phyloP scores from a whole-genome alignment of 306 rosid genomes.

The Lablab purpureus region DNA sequence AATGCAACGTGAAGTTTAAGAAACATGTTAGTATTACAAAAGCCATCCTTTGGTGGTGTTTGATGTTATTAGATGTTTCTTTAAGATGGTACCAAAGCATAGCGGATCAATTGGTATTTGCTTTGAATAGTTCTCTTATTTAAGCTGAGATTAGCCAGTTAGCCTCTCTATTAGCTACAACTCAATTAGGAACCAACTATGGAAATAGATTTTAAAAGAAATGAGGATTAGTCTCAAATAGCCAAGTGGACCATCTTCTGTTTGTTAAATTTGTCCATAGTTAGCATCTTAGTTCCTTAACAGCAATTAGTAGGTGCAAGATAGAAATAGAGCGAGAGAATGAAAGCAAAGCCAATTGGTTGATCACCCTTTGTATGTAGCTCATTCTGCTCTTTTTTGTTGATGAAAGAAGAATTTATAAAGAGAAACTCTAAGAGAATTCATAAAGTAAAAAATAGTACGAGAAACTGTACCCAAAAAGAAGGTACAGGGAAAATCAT shows the following conservation, averaged over 20 bases:
- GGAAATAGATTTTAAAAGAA: background rate
- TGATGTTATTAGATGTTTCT: background rate
- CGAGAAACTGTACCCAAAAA: background rate
- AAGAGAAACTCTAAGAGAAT: background rate
- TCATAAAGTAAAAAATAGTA: background rate
- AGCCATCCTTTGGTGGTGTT: background rate
- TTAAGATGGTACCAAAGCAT: background rate
- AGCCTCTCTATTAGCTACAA: background rate
- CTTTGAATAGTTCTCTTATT: background rate
- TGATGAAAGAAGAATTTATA: background rate
- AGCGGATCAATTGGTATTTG: background rate
- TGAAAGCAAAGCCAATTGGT: background rate
- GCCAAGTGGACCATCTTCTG: background rate
- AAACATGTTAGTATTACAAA: background rate
- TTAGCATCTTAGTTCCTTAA: background rate
- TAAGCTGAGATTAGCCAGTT: background rate
- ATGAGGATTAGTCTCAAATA: background rate
- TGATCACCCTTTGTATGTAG: background rate
- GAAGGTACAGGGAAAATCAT: background rate
- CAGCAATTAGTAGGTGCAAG: background rate
- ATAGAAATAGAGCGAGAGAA: background rate
- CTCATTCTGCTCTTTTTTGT: background rate
- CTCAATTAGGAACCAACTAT: background rate
- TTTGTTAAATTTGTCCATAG: background rate
- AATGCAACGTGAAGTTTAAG: background rate